Evolutionary conservation across 768 basidiomycete species (phyloP).

Genomic region (Leccinum olivaceopallidum): DNA sequence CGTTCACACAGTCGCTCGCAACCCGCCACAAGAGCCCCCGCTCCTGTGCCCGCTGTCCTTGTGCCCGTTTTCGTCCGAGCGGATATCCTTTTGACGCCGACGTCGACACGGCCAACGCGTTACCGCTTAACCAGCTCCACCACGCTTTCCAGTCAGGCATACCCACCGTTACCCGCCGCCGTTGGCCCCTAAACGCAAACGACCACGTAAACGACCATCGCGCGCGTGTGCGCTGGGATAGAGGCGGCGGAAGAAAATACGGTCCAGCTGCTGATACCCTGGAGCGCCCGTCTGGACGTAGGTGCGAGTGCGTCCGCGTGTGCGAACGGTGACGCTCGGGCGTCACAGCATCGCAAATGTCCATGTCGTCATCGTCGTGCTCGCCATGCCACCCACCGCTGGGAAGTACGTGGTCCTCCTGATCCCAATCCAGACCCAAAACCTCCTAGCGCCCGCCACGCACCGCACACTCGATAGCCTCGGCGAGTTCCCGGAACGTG

Average conservation of each 20-base stretch:
- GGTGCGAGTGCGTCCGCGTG: neutral
- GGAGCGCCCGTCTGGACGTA: neutral
- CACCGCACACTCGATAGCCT: conserved; percentile 66
- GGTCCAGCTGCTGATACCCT: conserved; percentile 5
- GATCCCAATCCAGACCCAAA: conserved; percentile 69
- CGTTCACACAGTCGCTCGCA: conserved; percentile 38
- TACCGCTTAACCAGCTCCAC: conserved; percentile 11
- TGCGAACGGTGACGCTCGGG: neutral
- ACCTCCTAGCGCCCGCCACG: conserved; percentile 50
- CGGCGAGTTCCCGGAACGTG: conserved; percentile 59
- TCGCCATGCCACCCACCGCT: conserved; percentile 33
- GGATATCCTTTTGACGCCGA: conserved; percentile 1
- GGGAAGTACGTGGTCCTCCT: conserved; percentile 29
- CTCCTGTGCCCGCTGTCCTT: conserved; percentile 10
- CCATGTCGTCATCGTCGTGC: conserved; percentile 11
- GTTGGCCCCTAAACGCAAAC: conserved; percentile 55
- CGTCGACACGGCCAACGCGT: neutral
- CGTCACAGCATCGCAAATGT: neutral
- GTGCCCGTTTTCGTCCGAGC: conserved; percentile 19
- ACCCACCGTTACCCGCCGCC: conserved; percentile 52
- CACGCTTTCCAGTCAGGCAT: conserved; percentile 37
- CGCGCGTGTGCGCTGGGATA: conserved; percentile 22
- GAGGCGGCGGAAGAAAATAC: conserved; percentile 43
- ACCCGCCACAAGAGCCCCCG: conserved; percentile 38
- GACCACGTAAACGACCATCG: conserved; percentile 45